These are phyloP conservation scores for Zhuliangozyma parablackwelliae DNA, from an alignment of 1,139 yeast genomes.

Conservation along the genomic window DNA sequence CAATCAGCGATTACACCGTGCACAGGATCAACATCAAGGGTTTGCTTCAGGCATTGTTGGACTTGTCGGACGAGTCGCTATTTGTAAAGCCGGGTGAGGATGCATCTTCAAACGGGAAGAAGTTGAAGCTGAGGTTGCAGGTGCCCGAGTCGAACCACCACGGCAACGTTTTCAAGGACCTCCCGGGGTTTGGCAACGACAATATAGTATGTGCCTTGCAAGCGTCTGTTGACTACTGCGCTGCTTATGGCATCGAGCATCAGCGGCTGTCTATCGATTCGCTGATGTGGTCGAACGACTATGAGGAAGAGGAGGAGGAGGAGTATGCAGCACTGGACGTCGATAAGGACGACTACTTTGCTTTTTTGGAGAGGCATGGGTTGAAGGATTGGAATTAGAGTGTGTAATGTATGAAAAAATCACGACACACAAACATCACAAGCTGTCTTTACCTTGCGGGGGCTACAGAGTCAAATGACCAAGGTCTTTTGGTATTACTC, in stretches of 20 bases:
- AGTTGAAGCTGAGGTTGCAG: constrained; percentile 3
- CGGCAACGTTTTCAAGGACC: constrained; percentile 11
- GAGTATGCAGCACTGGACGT: background rate
- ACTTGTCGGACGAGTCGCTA: constrained; percentile 11
- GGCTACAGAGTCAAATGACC: too few relatives aligned
- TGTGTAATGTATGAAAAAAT: too few relatives aligned
- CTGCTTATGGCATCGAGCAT: constrained; percentile 19
- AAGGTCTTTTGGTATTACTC: background rate
- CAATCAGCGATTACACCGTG: constrained; percentile 32
- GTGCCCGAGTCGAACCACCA: constrained; percentile 6
- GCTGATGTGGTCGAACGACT: background rate
- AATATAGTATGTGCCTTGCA: constrained; percentile 32
- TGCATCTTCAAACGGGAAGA: background rate
- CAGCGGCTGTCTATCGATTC: background rate
- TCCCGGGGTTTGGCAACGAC: constrained; percentile 21
- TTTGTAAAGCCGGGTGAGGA: constrained; percentile 9
- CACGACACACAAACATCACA: too few relatives aligned
- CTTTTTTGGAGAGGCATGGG: background rate
- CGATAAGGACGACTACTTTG: constrained; percentile 1
- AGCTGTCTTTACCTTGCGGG: too few relatives aligned
- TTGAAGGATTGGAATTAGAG: too few relatives aligned
- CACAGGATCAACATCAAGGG: constrained; percentile 30
- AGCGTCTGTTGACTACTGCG: constrained; percentile 25
- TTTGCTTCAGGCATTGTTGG: constrained; percentile 19
- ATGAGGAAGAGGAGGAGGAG: constrained; percentile 2